Evolutionary conservation across 148 eudicot species (phyloP).

Genomic region (Diospyros lotus): DNA sequence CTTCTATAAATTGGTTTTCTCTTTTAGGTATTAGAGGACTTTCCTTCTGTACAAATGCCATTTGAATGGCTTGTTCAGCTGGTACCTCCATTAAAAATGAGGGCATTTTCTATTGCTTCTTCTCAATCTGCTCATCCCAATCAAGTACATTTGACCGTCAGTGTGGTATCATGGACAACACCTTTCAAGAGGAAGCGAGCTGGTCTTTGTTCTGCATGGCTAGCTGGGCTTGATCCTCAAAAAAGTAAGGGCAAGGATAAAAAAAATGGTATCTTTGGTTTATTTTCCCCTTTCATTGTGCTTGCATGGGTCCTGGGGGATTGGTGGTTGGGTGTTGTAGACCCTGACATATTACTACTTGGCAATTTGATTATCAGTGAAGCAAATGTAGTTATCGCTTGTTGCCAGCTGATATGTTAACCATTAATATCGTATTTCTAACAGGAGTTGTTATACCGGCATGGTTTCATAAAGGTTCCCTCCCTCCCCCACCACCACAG

Average conservation of each 20-base stretch:
- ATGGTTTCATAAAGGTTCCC: slow-evolving; percentile 81
- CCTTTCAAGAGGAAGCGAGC: slow-evolving; percentile 74
- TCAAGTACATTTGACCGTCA: slow-evolving; percentile 78
- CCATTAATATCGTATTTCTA: slow-evolving; percentile 4
- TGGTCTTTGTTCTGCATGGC: slow-evolving; percentile 93
- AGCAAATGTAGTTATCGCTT: neutral
- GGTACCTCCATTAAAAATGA: slow-evolving; percentile 72
- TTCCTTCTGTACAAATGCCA: slow-evolving; percentile 91
- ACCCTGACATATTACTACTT: too few relatives aligned
- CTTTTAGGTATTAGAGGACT: slow-evolving; percentile 76
- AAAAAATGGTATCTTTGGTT: neutral
- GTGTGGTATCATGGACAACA: slow-evolving; percentile 72
- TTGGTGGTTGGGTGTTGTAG: too few relatives aligned
- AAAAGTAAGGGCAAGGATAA: slow-evolving; percentile 28
- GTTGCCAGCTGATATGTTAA: neutral
- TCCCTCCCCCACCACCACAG: slow-evolving; percentile 77
- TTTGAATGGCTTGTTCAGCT: slow-evolving; percentile 93
- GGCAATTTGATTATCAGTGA: neutral
- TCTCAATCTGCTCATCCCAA: slow-evolving; percentile 73
- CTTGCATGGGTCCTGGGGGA: neutral
- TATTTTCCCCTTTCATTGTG: too few relatives aligned
- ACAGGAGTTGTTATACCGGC: slow-evolving; percentile 64
- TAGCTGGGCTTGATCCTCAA: slow-evolving; percentile 68
- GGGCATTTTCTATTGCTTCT: slow-evolving; percentile 89
- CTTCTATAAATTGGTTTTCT: neutral